phyloP scores from a whole-genome alignment of 2,329 filamentous ascomycete species.

The Penicillium oxalicum region DNA sequence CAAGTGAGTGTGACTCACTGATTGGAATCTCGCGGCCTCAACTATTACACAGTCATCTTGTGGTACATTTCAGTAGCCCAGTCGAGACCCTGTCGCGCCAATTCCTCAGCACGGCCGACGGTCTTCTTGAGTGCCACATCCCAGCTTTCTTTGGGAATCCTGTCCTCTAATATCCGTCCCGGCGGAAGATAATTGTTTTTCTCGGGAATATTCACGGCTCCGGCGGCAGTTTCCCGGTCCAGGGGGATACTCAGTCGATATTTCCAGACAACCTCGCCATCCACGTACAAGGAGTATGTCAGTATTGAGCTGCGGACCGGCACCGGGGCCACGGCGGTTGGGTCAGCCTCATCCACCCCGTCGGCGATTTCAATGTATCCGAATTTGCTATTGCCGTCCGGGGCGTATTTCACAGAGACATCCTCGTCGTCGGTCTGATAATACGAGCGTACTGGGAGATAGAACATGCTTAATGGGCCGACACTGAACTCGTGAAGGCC shows the following conservation, averaged over 20 bases:
- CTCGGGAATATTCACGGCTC: background rate
- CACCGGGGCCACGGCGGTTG: constrained; percentile 7
- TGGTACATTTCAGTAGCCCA: constrained; percentile 3
- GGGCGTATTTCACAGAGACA: constrained; percentile 73
- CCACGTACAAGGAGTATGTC: constrained; percentile 74
- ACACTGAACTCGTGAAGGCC: constrained; percentile 81
- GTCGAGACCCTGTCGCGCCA: constrained; percentile 7
- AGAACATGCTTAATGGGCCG: constrained; percentile 90
- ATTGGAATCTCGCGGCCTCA: too few species aligned
- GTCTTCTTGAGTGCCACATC: constrained; percentile 15
- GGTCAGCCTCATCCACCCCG: constrained; percentile 41
- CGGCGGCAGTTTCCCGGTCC: constrained; percentile 4
- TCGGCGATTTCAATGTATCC: constrained; percentile 73
- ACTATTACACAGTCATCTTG: background rate
- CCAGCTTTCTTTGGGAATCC: constrained; percentile 15
- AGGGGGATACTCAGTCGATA: constrained; percentile 38
- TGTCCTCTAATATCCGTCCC: constrained; percentile 31
- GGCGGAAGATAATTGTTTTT: constrained; percentile 20
- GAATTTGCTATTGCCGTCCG: constrained; percentile 84
- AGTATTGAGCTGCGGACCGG: constrained; percentile 53
- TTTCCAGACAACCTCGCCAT: constrained; percentile 73
- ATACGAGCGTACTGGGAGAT: constrained; percentile 78
- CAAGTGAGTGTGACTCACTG: background rate
- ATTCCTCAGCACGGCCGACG: constrained; percentile 18
- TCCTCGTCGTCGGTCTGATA: constrained; percentile 74